Evolutionary conservation across 2,329 filamentous ascomycete genomes (phyloP), one percentile per base, ranked within the genome.

Genomic region (Cadophora luteo-olivacea): DNA sequence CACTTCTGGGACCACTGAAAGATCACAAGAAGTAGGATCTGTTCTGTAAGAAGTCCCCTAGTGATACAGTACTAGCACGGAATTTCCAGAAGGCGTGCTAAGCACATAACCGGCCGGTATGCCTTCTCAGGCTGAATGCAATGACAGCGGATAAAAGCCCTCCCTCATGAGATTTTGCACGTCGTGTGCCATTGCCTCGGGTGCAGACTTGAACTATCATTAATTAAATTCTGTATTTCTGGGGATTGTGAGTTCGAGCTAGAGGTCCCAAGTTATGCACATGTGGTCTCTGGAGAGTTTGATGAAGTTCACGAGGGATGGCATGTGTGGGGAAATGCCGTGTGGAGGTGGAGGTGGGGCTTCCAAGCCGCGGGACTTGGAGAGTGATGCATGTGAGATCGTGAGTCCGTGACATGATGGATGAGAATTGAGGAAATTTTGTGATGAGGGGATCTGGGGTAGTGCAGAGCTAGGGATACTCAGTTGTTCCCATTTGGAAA

Each of bases 121-220:
- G n/a, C 45, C 45, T 14, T 6, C 5, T 22, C 52, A 33, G 52
- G 25, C 52, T 55, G 22, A 54, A 29, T 25, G 29, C 36, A 22
- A 12, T 5, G 22, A n/a, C 14, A 19, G 22, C 52, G 52, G 24
- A 29, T 32, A 54, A 32, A 54, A 11, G 14, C 14, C 4, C 8
- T 38, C 36, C 29, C 41, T 14, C 41, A 45, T 49, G 45, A 49
- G 22, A 8, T 33, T 55, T 36, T 55, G 25, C 52, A 25, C 52
- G 52, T 55, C 52, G 25, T 55, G 52, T 55, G 52, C 52, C 52
- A 36, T 29, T 33, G 25, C 16, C 52, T 55, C 29, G 52, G 52
- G 29, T 32, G 14, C 25, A 7, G 19, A 32, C n/a, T 29, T 2
- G 32, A 55, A 55, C 24, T 54, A 4, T 54, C 51, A 29, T 25